Base-by-base conservation (phyloP, 768 basidiomycete species). In the Mycena crocata region DNA sequence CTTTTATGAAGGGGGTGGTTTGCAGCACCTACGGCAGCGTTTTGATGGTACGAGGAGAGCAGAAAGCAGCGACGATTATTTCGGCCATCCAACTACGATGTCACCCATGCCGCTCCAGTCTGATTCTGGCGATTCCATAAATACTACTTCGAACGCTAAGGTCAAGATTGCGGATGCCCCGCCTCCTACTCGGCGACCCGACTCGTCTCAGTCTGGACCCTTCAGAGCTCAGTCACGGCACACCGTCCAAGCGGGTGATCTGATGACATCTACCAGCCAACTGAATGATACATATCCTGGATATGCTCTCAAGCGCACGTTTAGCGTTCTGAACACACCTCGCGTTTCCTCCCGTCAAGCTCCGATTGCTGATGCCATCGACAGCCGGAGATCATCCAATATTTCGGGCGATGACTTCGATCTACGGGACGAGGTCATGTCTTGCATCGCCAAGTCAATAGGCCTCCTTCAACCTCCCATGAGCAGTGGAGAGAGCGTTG, bases 391-490 rank as follows among this genome's bases (percentile, higher is more conserved):
- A 45, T 30, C 72, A 35, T 66, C 70, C 44, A 75, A 76, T 14
- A 67, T 83, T 57, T 77, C 84, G 34, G 81, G 80, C 10, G 92
- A 91, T 28, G 94, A 96, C 24, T 96, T 98, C 71, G 95, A 99
- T 76, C 87, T 99, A n/a, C 88, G 94, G 37, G 94, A 96, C 71
- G 96, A 94, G 71, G 96, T 99, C 34, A 96, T 99, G 95, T 92
- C 93, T 1, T 97, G 95, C 77, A 96, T 99, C 66, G 96, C 97
- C 1, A 96, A 97, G 77, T 97, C 95, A 2, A 99, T 99, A 63
- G 98, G 98, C 5, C 84, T 99, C 15, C 81, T 94, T 26, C 96
- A 98, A 69, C 93, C 96, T 5, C 90, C 95, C 3, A 78, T 93
- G 23, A 92, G 90, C 60, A 89, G 86, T 44, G 83, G 81, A 49